Evolutionary conservation across 306 rosid genomes (phyloP).

Genomic region (Fragaria vesca): DNA sequence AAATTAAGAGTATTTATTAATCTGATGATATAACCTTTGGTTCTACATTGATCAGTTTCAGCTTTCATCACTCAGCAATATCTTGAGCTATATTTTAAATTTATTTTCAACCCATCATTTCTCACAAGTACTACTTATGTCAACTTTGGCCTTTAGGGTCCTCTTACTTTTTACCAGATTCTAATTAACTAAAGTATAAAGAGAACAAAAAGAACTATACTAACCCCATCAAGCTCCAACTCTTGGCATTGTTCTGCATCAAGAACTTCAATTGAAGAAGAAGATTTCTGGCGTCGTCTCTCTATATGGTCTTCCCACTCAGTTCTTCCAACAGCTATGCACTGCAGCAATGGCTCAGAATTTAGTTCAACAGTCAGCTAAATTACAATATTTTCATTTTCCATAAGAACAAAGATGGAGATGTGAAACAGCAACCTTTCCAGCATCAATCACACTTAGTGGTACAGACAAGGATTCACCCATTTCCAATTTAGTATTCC

Average conservation of each 20-base stretch:
- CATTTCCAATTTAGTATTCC: conserved; percentile 36
- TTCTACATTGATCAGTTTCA: neutral
- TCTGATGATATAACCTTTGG: neutral
- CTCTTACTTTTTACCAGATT: neutral
- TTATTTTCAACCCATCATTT: neutral
- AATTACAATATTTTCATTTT: neutral
- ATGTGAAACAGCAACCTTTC: conserved; percentile 34
- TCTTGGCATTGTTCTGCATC: conserved; percentile 30
- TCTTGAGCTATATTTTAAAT: neutral
- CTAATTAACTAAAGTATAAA: neutral
- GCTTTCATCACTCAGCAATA: neutral
- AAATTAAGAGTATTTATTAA: neutral
- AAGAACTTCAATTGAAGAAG: conserved; percentile 35
- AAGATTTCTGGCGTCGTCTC: conserved; percentile 41
- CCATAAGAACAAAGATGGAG: neutral
- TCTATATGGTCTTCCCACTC: conserved; percentile 47
- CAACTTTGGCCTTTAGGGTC: neutral
- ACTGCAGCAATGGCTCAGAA: conserved; percentile 32
- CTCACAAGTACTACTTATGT: neutral
- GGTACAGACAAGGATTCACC: conserved; percentile 50
- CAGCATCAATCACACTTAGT: conserved; percentile 44
- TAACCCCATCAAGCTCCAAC: conserved; percentile 42
- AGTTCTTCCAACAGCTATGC: conserved; percentile 33
- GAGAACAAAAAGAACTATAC: neutral
- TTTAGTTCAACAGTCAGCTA: conserved; percentile 1